These are phyloP conservation scores for Dioscorea dumetorum DNA, from an alignment of 106 monocot species.

Conservation along the genomic window DNA sequence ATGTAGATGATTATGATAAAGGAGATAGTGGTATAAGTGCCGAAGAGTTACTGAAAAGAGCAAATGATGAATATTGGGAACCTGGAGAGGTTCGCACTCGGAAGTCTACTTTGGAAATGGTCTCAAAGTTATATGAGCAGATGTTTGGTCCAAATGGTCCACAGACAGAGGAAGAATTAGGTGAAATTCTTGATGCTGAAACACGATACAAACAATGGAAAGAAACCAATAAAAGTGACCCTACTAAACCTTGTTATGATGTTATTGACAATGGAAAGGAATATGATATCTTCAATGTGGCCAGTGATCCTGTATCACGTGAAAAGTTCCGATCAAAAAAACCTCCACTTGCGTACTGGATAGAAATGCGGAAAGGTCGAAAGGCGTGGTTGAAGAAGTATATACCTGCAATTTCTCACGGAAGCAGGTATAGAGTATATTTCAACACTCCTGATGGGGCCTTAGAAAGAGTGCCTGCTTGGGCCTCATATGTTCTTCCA, in stretches of 20 bases:
- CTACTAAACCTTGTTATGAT: constrained; percentile 43
- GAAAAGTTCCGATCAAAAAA: constrained; percentile 77
- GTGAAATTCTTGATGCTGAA: constrained; percentile 82
- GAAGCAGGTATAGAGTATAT: constrained; percentile 80
- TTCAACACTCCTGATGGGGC: constrained; percentile 86
- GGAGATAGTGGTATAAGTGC: constrained; percentile 64
- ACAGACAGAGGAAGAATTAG: constrained; percentile 85
- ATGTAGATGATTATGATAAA: constrained; percentile 89
- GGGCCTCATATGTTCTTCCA: constrained; percentile 94
- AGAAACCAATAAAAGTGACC: constrained; percentile 42
- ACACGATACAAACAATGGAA: constrained; percentile 75
- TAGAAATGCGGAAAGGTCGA: constrained; percentile 91
- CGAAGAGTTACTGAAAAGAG: constrained; percentile 66
- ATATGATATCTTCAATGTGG: constrained; percentile 56
- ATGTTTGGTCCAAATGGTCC: constrained; percentile 98
- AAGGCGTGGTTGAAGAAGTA: constrained; percentile 93
- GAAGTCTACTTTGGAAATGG: constrained; percentile 65
- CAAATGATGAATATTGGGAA: constrained; percentile 90
- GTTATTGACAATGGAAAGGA: constrained; percentile 77
- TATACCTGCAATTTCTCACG: constrained; percentile 76
- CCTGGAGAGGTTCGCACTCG: constrained; percentile 60
- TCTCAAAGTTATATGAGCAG: constrained; percentile 81
- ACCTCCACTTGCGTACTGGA: constrained; percentile 83
- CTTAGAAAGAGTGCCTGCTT: constrained; percentile 91
- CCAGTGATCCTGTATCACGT: constrained; percentile 59